Evolutionary conservation across 2,329 filamentous ascomycete species (phyloP).

Genomic region (Grosmannia serpens): DNA sequence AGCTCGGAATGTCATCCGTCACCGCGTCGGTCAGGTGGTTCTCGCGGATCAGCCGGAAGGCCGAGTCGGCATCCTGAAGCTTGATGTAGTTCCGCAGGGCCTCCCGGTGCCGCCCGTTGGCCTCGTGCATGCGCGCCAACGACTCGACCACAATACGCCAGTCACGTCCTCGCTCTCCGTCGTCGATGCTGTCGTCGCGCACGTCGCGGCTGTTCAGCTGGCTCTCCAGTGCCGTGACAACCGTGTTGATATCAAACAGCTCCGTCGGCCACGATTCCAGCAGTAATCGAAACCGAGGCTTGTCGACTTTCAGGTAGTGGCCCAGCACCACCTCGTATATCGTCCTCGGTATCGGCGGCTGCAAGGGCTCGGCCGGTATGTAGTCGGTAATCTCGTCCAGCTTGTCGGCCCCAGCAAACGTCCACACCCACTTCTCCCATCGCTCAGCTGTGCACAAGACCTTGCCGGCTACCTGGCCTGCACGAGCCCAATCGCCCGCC

Average conservation of each 20-base stretch:
- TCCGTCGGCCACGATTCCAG: conserved; percentile 76
- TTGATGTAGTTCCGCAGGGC: conserved; percentile 82
- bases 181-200: conserved; percentile 63
- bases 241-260: conserved; percentile 65
- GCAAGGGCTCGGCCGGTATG: conserved; percentile 67
- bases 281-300: conserved; percentile 63
- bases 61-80: conserved; percentile 82
- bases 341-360: conserved; percentile 64
- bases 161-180: conserved; percentile 61
- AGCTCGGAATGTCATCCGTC: conserved; percentile 77
- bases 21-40: conserved; percentile 85
- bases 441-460: conserved; percentile 67
- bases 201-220: conserved; percentile 69
- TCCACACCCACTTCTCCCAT: conserved; percentile 96
- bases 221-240: conserved; percentile 70
- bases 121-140: conserved; percentile 73
- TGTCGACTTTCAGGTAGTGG: conserved; percentile 75
- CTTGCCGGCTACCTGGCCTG: conserved; percentile 70
- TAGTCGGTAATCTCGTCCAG: conserved; percentile 83
- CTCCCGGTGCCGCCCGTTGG: conserved; percentile 68
- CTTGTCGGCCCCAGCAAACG: conserved; percentile 73
- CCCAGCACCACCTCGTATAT: conserved; percentile 85
- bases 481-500: conserved; percentile 60
- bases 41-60: conserved; percentile 75
- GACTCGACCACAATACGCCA: conserved; percentile 86